Evolutionary conservation across 2,329 filamentous ascomycete species (phyloP), one percentile per base, ranked within the genome.

Genomic region (Pseudocercospora cruenta): DNA sequence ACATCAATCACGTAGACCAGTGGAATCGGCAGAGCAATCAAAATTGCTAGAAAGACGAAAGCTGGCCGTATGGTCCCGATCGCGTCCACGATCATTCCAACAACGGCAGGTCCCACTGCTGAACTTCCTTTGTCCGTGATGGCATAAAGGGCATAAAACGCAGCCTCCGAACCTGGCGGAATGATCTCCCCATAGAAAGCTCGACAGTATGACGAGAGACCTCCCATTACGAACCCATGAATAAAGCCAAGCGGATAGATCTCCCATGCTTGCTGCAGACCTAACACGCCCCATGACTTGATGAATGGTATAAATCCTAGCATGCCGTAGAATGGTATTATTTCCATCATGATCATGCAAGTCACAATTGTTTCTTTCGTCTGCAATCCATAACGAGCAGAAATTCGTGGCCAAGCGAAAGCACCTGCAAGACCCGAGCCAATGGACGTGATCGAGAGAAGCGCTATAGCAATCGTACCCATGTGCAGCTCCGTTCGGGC

Each of bases 81-180:
- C 1, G 73, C 86, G 76, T 97, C 93, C 8, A 96, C 95, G 67
- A 97, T 96, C 31, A 87, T 86, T 0, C 93, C 94, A 0, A 97
- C 94, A 72, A 98, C 92, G 0, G 92, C 90, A 0, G 94, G 94
- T 0, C 94, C 94, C 76, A 97, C 94, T 1, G 96, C 86, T 75
- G 91, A 95, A 21, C 91, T 95, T 0, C 93, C 93, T 78, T 97
- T 98, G 78, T 98, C 94, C 0, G 94, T 97, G 66, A 97, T 96
- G 47, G 94, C 94, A 76, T 97, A 97, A 1, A 97, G 83, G 0
- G 94, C 93, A 76, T 95, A 97, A 75, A 98, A 97, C 0, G 94
- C 93, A 0, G 94, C 93, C 80, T 98, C 94, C 16, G 90, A 94
- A 6, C 94, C 94, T 0, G 93, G 92, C 0, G 94, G 94, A 60